Conservation (phyloP, 192 early-diverging fungal species). For the Umbelopsis vinacea region DNA sequence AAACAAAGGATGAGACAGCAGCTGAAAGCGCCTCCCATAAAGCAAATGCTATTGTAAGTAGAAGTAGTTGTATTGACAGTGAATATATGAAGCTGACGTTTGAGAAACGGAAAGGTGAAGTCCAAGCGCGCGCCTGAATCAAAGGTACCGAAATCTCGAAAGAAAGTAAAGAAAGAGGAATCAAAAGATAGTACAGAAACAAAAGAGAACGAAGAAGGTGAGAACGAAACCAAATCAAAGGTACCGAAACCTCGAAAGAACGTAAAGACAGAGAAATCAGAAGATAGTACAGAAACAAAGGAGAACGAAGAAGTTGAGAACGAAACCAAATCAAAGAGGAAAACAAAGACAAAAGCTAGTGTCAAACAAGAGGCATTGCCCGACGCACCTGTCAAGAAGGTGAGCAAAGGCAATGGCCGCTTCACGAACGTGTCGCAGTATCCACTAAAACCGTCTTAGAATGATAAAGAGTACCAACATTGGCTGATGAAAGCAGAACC, state of each 20-base stretch:
- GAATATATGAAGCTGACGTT: neutral
- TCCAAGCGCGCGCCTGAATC: neutral
- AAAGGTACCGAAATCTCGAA: neutral
- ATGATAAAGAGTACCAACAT: conserved; percentile 22
- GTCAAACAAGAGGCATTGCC: too few species aligned
- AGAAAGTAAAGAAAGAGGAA: neutral
- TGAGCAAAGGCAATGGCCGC: neutral
- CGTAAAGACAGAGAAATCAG: neutral
- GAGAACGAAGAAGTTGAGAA: neutral
- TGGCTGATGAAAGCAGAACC: conserved; percentile 90
- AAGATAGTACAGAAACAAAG: neutral
- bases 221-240: neutral
- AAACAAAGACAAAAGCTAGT: neutral
- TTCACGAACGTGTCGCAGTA: neutral
- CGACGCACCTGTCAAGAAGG: neutral
- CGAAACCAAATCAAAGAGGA: neutral
- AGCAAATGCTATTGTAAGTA: neutral
- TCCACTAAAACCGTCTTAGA: neutral
- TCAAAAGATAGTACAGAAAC: neutral
- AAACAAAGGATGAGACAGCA: neutral
- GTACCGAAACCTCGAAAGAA: neutral
- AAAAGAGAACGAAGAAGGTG: neutral
- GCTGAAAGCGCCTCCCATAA: neutral
- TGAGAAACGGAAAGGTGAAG: neutral
- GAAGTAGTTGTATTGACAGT: neutral